phyloP scores from a whole-genome alignment of 768 basidiomycete species.

The Stropharia rugosoannulata region DNA sequence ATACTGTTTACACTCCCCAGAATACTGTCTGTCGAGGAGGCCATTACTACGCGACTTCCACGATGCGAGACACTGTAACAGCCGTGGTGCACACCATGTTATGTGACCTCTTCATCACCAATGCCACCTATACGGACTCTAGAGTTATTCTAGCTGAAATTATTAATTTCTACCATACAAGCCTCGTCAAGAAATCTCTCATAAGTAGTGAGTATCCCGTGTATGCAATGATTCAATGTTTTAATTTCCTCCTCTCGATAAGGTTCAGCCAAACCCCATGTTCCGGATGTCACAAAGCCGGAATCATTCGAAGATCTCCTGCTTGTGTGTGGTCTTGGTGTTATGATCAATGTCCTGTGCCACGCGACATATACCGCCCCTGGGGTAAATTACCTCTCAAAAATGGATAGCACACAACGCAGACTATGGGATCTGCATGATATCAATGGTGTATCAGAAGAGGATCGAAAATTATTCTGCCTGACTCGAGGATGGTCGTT shows the following conservation, averaged over 20 bases:
- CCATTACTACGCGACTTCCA: slow-evolving; percentile 18
- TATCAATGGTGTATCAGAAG: background rate
- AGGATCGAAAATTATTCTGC: background rate
- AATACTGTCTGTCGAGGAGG: slow-evolving; percentile 18
- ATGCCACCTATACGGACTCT: slow-evolving; percentile 10
- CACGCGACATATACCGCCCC: background rate
- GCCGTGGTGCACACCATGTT: slow-evolving; percentile 18
- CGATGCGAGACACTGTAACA: slow-evolving; percentile 12
- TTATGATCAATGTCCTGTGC: background rate
- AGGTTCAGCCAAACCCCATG: background rate
- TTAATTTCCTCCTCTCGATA: too few relatives aligned
- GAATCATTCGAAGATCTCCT: background rate
- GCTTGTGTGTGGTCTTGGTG: background rate
- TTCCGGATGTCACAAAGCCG: background rate
- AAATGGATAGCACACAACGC: background rate
- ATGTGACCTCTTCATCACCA: slow-evolving; percentile 8
- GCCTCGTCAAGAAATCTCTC: background rate
- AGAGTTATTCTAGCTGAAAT: slow-evolving; percentile 10
- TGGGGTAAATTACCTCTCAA: background rate
- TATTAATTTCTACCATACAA: slow-evolving; percentile 10
- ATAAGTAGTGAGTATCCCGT: background rate
- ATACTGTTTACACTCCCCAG: slow-evolving; percentile 12
- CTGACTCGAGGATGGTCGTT: background rate
- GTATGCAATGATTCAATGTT: background rate
- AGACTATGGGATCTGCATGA: background rate